phyloP scores from a whole-genome alignment of 768 basidiomycete genomes.

The Krasilnikovozyma curviuscula region DNA sequence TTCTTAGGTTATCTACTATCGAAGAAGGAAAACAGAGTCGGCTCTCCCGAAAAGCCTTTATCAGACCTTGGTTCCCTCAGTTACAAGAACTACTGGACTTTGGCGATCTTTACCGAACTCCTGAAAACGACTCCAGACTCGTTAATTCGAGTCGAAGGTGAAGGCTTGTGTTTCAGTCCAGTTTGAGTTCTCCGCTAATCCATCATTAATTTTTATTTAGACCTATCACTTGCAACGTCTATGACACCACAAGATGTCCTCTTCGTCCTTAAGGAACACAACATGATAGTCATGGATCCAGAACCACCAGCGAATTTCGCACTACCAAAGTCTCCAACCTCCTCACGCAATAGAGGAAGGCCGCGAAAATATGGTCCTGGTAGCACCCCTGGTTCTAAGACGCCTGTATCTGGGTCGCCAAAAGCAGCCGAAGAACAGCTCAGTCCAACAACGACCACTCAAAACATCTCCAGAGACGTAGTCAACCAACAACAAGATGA shows the following conservation, averaged over 20 bases:
- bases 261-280: slow-evolving; percentile 47
- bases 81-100: slow-evolving; percentile 90
- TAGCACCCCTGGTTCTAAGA: not conserved
- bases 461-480: not conserved
- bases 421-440: not conserved
- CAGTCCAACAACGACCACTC: not conserved
- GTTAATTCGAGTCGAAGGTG: slow-evolving; percentile 60
- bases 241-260: slow-evolving; percentile 83
- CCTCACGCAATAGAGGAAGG: too few relatives aligned
- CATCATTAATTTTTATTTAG: slow-evolving; percentile 22
- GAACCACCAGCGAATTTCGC: not conserved
- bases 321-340: not conserved
- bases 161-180: too few relatives aligned
- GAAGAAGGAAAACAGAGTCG: slow-evolving; percentile 74
- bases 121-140: slow-evolving; percentile 40
- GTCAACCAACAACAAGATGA: not conserved
- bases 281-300: slow-evolving; percentile 43
- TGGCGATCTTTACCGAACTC: slow-evolving; percentile 64
- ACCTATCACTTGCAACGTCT: slow-evolving; percentile 64
- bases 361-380: too few relatives aligned
- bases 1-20: slow-evolving; percentile 74
- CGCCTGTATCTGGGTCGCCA: not conserved
- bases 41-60: slow-evolving; percentile 90
- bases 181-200: not conserved
- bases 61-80: slow-evolving; percentile 79